phyloP scores from a whole-genome alignment of 179 eudicot genomes.

The Spinacia oleracea region DNA sequence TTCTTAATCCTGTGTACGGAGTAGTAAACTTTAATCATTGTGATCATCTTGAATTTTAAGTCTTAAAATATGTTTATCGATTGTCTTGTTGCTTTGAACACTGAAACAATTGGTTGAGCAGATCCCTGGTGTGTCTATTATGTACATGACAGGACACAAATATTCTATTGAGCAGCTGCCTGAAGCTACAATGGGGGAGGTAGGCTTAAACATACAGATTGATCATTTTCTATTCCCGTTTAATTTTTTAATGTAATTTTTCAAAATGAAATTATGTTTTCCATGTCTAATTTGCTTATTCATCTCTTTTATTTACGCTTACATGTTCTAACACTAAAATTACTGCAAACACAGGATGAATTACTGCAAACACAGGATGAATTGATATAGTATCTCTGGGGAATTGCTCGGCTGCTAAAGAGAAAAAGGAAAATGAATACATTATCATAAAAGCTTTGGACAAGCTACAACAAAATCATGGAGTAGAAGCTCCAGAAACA shows the following conservation, averaged over 20 bases:
- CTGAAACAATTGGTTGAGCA: conserved; percentile 31
- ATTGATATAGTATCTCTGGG: no score
- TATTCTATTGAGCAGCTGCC: conserved; percentile 94
- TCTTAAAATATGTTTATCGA: not conserved
- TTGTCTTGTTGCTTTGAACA: not conserved
- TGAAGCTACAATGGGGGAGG: conserved; percentile 98
- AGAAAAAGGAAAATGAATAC: no score
- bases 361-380: no score
- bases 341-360: no score
- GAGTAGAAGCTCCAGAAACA: no score
- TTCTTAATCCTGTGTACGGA: not conserved
- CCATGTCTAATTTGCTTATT: conserved; percentile 7
- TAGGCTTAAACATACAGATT: conserved; percentile 19
- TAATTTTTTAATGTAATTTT: no score
- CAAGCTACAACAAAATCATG: no score
- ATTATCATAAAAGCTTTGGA: no score
- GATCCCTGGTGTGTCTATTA: conserved; percentile 98
- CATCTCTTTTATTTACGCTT: no score
- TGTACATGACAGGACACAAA: conserved; percentile 88
- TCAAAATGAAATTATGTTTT: not conserved
- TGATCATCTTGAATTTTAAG: not conserved
- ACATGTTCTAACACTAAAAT: no score
- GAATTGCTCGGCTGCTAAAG: no score
- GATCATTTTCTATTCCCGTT: not conserved
- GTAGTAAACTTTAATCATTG: not conserved